phyloP scores from a whole-genome alignment of 768 basidiomycete genomes.

The Kwoniella dejecticola region DNA sequence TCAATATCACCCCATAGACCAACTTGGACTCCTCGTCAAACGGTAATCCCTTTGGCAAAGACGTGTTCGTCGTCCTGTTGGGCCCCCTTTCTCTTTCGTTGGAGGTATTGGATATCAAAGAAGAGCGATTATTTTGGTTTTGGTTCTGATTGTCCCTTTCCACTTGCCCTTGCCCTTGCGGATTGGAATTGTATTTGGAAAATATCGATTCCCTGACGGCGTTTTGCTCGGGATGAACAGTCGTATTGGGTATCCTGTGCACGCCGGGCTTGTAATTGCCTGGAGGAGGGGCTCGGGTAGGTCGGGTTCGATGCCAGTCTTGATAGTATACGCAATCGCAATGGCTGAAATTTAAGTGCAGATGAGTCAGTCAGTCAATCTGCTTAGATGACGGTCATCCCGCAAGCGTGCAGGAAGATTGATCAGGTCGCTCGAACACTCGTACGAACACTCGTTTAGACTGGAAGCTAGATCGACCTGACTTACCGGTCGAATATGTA shows the following conservation, averaged over 20 bases:
- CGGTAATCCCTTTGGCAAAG: slow-evolving; percentile 63
- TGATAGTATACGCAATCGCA: slow-evolving; percentile 93
- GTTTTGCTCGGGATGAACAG: slow-evolving; percentile 11
- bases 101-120: slow-evolving; percentile 2
- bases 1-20: slow-evolving; percentile 92
- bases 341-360: slow-evolving; percentile 63
- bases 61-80: neutral
- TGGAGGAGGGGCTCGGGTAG: slow-evolving; percentile 71
- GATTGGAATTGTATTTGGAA: too few relatives aligned
- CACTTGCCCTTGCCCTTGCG: too few relatives aligned
- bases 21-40: slow-evolving; percentile 98
- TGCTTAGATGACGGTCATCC: too few relatives aligned
- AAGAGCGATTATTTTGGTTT: slow-evolving; percentile 6
- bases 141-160: slow-evolving; percentile 21
- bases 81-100: neutral
- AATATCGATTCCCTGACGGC: slow-evolving; percentile 41
- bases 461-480: too few relatives aligned
- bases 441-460: too few relatives aligned
- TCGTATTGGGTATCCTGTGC: slow-evolving; percentile 61
- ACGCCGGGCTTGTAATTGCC: slow-evolving; percentile 74
- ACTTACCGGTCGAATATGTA: slow-evolving; percentile 89
- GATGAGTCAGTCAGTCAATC: neutral
- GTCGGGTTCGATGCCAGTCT: slow-evolving; percentile 82
- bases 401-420: too few relatives aligned
- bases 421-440: too few relatives aligned